A percentile compares a stretch with the other conserved stretches of the same genome.
These are phyloP conservation scores for Xylaria sp. DNA, from an alignment of 2,329 filamentous ascomycete species.

Conservation along the genomic window DNA sequence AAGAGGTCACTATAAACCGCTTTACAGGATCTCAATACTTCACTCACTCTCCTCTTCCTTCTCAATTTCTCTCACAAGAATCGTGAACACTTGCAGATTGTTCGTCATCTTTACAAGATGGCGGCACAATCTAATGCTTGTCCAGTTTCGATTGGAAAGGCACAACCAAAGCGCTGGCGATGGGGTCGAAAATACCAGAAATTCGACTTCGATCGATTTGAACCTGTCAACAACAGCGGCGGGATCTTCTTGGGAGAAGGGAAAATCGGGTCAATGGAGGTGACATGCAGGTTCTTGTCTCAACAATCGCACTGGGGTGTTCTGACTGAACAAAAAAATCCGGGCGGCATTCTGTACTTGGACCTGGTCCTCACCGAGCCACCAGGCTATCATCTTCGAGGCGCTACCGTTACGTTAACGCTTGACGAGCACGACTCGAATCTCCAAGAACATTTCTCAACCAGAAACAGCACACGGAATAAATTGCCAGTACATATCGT, in stretches of 20 bases:
- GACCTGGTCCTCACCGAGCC: constrained; percentile 2
- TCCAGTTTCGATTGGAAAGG: neutral
- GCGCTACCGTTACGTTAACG: neutral
- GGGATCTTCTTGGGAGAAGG: neutral
- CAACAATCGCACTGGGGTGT: constrained; percentile 4
- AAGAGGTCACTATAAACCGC: too few species aligned
- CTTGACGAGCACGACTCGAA: constrained; percentile 3
- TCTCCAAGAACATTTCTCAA: neutral
- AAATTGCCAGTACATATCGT: neutral
- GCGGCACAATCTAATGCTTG: neutral
- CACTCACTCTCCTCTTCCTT: neutral
- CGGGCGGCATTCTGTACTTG: constrained; percentile 3
- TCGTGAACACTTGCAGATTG: neutral
- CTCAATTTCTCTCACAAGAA: neutral
- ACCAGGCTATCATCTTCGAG: neutral
- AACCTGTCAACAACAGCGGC: too few species aligned
- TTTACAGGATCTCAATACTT: too few species aligned
- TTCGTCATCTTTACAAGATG: neutral
- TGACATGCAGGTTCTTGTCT: constrained; percentile 1
- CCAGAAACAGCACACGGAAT: neutral
- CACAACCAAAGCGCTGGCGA: neutral
- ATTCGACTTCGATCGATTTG: neutral
- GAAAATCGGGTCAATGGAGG: neutral
- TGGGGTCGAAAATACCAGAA: neutral
- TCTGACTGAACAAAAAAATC: neutral